Conservation (phyloP, 208 protist genomes). For the Leptomonas pyrrhocoris region DNA sequence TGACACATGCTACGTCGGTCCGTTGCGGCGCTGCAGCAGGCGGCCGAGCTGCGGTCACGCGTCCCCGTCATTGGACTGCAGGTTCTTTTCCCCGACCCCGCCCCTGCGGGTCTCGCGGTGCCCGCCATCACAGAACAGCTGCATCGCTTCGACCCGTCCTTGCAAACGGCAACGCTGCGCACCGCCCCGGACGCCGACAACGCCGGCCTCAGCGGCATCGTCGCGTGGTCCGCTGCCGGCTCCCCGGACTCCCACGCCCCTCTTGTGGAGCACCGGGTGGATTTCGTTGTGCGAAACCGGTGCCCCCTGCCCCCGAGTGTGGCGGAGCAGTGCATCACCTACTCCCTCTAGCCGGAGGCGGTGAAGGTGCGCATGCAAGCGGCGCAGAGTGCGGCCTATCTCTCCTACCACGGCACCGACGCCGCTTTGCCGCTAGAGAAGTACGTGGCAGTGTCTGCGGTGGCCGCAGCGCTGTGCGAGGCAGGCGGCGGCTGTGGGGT, state of each 20-base stretch:
- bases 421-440: constrained; percentile 24
- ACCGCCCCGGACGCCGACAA: background rate
- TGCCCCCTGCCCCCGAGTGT: constrained; percentile 15
- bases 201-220: constrained; percentile 10
- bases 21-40: background rate
- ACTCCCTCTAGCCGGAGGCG: constrained; percentile 17
- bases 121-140: background rate
- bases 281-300: constrained; percentile 14
- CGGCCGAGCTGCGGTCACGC: background rate
- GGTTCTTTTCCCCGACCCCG: constrained; percentile 17
- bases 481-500: constrained; percentile 15
- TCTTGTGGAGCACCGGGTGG: constrained; percentile 13
- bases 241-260: background rate
- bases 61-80: constrained; percentile 10
- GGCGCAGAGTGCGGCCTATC: constrained; percentile 18
- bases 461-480: constrained; percentile 23
- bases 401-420: constrained; percentile 26
- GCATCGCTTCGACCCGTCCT: constrained; percentile 12
- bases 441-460: constrained; percentile 26
- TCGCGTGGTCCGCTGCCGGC: background rate
- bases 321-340: constrained; percentile 18
- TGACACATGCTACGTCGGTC: constrained; percentile 5
- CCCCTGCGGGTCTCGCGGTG: background rate
- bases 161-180: constrained; percentile 4
- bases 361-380: constrained; percentile 13